Evolutionary conservation across 345 rosid genomes (phyloP).

Genomic region (Eucalyptus brandiana): DNA sequence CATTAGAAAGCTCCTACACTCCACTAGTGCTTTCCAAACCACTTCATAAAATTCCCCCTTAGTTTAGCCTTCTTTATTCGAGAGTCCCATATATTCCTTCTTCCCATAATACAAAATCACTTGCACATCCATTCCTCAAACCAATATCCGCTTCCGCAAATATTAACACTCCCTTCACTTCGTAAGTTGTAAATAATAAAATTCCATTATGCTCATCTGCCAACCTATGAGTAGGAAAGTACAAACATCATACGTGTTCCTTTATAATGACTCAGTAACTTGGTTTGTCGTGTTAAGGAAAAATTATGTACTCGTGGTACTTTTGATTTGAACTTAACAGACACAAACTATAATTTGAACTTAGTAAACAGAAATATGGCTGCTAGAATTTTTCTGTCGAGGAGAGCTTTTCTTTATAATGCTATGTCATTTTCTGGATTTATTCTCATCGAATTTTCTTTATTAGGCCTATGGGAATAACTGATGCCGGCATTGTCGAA

Average conservation of each 20-base stretch:
- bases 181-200: neutral
- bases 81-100: too few relatives aligned
- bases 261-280: neutral
- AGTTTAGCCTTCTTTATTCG: too few relatives aligned
- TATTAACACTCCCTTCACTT: neutral
- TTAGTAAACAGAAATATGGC: neutral
- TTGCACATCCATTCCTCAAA: too few relatives aligned
- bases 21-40: too few relatives aligned
- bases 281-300: neutral
- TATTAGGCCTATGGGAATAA: conserved; percentile 40
- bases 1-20: too few relatives aligned
- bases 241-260: neutral
- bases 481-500: conserved; percentile 38
- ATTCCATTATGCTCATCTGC: neutral
- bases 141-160: too few relatives aligned
- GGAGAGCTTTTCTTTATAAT: neutral
- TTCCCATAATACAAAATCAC: too few relatives aligned
- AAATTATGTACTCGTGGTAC: neutral
- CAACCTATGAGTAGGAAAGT: neutral
- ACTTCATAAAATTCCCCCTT: too few relatives aligned
- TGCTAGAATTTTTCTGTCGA: neutral
- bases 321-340: neutral
- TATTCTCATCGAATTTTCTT: neutral
- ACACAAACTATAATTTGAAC: neutral
- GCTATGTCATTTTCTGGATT: neutral